These are phyloP conservation scores for Xylaria longipes DNA, from an alignment of 495 filamentous ascomycete genomes.

Conservation along the genomic window DNA sequence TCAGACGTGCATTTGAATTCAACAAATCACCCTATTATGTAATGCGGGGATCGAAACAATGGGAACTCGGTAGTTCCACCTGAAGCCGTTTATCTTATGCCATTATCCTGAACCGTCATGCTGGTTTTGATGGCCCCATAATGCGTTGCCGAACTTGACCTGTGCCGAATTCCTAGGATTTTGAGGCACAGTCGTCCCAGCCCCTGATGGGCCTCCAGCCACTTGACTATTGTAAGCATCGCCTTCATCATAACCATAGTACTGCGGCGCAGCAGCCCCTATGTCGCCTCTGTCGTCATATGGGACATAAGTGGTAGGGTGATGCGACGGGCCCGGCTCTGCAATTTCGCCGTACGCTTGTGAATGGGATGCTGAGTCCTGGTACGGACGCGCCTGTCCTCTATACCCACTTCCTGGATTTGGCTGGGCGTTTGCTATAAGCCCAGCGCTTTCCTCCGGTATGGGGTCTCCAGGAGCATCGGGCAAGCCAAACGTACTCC, in stretches of 20 bases:
- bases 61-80: neutral
- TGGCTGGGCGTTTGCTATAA: conserved; percentile 56
- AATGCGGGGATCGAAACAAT: neutral
- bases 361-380: conserved; percentile 29
- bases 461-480: conserved; percentile 28
- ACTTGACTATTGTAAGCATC: conserved; percentile 13
- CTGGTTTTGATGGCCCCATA: conserved; percentile 35
- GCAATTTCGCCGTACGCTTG: conserved; percentile 38
- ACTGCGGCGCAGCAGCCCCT: conserved; percentile 34
- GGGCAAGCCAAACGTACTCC: conserved; percentile 44
- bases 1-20: conserved; percentile 8
- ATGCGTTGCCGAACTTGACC: conserved; percentile 34
- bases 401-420: conserved; percentile 41
- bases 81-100: neutral
- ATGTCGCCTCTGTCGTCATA: conserved; percentile 37
- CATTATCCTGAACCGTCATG: neutral
- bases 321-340: conserved; percentile 22
- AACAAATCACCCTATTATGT: neutral
- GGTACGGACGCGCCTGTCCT: conserved; percentile 30
- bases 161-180: conserved; percentile 32
- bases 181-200: conserved; percentile 25
- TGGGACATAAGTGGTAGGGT: conserved; percentile 27
- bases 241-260: conserved; percentile 31
- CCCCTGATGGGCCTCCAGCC: conserved; percentile 30
- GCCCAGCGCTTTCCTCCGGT: conserved; percentile 52